These are phyloP conservation scores for Acanthamoeba rhysodes DNA, from an alignment of 208 protist species.

Conservation along the genomic window DNA sequence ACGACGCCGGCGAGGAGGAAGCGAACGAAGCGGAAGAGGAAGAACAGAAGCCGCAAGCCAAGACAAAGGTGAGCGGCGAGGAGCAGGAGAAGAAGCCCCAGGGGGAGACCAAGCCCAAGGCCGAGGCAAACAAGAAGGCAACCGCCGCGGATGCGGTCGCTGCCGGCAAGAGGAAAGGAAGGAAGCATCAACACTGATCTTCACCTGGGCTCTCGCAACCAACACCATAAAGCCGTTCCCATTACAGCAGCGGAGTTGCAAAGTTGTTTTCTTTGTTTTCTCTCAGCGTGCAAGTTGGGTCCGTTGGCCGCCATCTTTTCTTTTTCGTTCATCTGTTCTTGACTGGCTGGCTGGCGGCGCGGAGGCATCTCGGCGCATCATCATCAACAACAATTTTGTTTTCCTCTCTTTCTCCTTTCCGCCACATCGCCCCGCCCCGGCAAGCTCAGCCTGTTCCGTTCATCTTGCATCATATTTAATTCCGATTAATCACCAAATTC, in stretches of 20 bases:
- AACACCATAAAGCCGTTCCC: background rate
- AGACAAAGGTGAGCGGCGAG: background rate
- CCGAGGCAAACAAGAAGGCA: too few relatives aligned
- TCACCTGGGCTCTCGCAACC: background rate
- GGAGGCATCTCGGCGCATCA: background rate
- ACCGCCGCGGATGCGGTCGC: too few relatives aligned
- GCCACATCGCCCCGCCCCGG: background rate
- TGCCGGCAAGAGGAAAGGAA: background rate
- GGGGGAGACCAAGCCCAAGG: background rate
- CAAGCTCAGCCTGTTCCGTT: background rate
- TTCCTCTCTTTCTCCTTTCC: background rate
- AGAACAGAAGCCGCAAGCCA: background rate
- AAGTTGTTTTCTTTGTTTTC: constrained; percentile 26
- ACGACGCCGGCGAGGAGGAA: background rate
- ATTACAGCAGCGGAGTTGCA: background rate
- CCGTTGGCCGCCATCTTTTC: background rate
- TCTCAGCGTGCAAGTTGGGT: background rate
- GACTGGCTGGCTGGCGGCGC: background rate
- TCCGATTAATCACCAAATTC: too few relatives aligned
- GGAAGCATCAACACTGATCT: background rate
- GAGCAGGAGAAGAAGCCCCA: background rate
- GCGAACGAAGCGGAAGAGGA: background rate
- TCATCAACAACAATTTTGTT: constrained; percentile 17
- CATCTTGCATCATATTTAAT: background rate
- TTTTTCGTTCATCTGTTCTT: background rate